Percentiles rank a stretch among this genome's conserved stretches.
phyloP scores from a whole-genome alignment of 768 basidiomycete species.

The Hydnomerulius pinastri region DNA sequence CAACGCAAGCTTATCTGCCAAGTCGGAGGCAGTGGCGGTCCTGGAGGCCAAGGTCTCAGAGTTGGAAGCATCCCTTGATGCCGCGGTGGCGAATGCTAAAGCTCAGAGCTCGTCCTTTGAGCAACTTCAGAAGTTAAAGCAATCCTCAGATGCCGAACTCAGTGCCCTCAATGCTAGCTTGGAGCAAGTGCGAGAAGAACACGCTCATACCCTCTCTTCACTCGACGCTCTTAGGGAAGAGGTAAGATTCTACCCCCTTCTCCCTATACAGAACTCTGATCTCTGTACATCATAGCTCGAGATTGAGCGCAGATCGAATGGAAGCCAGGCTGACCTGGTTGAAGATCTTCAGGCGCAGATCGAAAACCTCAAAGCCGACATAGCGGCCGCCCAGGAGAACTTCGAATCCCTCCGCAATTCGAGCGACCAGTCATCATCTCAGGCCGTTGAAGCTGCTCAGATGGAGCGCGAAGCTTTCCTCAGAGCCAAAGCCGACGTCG shows the following conservation, averaged over 20 bases:
- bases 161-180: constrained; percentile 43
- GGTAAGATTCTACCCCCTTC: constrained; percentile 38
- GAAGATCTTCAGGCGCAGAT: constrained; percentile 52
- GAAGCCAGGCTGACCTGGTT: constrained; percentile 47
- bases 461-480: constrained; percentile 64
- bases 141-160: constrained; percentile 50
- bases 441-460: constrained; percentile 52
- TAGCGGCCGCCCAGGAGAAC: constrained; percentile 51
- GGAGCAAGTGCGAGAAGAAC: constrained; percentile 35
- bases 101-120: constrained; percentile 46
- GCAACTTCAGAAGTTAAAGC: constrained; percentile 52
- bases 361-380: constrained; percentile 49
- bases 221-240: constrained; percentile 49
- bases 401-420: constrained; percentile 51
- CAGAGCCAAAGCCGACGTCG: constrained; percentile 64
- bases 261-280: constrained; percentile 4
- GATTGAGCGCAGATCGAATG: constrained; percentile 42
- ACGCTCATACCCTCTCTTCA: constrained; percentile 24
- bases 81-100: constrained; percentile 47
- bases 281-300: constrained; percentile 46
- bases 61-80: constrained; percentile 51
- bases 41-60: constrained; percentile 56
- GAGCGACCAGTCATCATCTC: constrained; percentile 44
- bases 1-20: constrained; percentile 52
- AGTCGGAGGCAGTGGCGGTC: constrained; percentile 47